A percentile compares a stretch with the other conserved stretches of the same genome.
Conservation (phyloP, 352 stramenopile genomes). For the Pythium plurisporium region DNA sequence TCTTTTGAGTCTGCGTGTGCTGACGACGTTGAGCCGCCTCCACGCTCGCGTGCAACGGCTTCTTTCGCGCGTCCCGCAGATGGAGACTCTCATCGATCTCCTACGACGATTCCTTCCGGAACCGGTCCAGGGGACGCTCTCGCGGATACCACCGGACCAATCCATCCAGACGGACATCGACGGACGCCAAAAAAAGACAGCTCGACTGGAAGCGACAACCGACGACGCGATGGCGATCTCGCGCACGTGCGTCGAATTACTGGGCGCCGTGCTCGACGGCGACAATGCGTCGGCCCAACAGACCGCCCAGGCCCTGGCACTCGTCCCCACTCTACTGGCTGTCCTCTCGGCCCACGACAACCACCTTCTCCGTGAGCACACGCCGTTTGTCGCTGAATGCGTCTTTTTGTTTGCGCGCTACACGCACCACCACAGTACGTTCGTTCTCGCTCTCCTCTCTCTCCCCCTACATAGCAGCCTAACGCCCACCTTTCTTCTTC, state of each 20-base stretch:
- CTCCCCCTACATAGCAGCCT: too few relatives aligned
- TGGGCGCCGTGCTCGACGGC: slow-evolving; percentile 14
- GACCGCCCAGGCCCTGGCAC: slow-evolving; percentile 6
- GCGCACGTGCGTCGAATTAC: not conserved
- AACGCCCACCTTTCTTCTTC: too few relatives aligned
- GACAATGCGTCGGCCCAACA: slow-evolving; percentile 12
- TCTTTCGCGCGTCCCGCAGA: slow-evolving; percentile 2
- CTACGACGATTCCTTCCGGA: slow-evolving; percentile 12
- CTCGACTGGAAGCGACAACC: not conserved
- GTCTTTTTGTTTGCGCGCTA: slow-evolving; percentile 52
- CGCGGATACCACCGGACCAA: not conserved
- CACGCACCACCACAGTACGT: slow-evolving; percentile 55
- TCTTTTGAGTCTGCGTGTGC: not conserved
- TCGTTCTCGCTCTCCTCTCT: not conserved
- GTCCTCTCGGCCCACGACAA: slow-evolving; percentile 21
- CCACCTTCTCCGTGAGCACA: slow-evolving; percentile 25
- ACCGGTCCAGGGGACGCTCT: not conserved
- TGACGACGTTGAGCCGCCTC: not conserved
- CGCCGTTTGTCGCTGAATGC: slow-evolving; percentile 37
- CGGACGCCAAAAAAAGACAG: not conserved
- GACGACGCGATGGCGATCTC: not conserved
- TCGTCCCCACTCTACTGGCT: slow-evolving; percentile 8
- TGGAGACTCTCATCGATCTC: not conserved
- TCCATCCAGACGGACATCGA: not conserved
- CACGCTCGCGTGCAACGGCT: slow-evolving; percentile 5